Conservation (phyloP, 768 basidiomycete species). For the Tricholoma sp. region DNA sequence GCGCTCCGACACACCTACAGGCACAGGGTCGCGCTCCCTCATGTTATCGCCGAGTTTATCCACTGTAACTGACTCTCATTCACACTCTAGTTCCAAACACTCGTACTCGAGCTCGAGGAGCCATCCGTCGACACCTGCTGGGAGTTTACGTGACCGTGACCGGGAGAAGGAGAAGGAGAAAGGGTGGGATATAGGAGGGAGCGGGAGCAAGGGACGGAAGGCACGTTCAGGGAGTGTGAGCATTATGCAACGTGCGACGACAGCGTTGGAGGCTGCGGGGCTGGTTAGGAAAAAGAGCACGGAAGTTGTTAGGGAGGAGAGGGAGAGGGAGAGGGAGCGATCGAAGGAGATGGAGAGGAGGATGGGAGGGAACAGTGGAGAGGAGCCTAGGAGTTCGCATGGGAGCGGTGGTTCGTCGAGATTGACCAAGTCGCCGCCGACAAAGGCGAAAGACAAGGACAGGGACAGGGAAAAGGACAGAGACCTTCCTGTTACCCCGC, state of each 20-base stretch:
- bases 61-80: slow-evolving; percentile 40
- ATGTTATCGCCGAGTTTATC: slow-evolving; percentile 54
- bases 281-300: slow-evolving; percentile 78
- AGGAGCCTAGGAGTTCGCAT: slow-evolving; percentile 62
- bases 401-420: slow-evolving; percentile 55
- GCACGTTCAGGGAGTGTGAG: slow-evolving; percentile 83
- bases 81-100: slow-evolving; percentile 11
- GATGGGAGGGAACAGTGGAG: slow-evolving; percentile 28
- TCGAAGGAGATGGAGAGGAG: slow-evolving; percentile 40
- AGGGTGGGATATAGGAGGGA: background rate
- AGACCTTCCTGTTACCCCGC: slow-evolving; percentile 46
- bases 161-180: slow-evolving; percentile 36
- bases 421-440: slow-evolving; percentile 65
- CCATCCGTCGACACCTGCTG: slow-evolving; percentile 64
- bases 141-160: slow-evolving; percentile 44
- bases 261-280: slow-evolving; percentile 81
- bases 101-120: slow-evolving; percentile 39
- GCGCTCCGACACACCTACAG: slow-evolving; percentile 37
- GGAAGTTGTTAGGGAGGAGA: slow-evolving; percentile 66
- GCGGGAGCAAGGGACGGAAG: slow-evolving; percentile 53
- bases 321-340: slow-evolving; percentile 46
- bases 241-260: slow-evolving; percentile 94
- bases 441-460: slow-evolving; percentile 44
- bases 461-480: slow-evolving; percentile 28
- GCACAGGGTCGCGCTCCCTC: slow-evolving; percentile 33